Conservation (phyloP, 1,284 basidiomycete genomes). For the Agroathelia rolfsii region DNA sequence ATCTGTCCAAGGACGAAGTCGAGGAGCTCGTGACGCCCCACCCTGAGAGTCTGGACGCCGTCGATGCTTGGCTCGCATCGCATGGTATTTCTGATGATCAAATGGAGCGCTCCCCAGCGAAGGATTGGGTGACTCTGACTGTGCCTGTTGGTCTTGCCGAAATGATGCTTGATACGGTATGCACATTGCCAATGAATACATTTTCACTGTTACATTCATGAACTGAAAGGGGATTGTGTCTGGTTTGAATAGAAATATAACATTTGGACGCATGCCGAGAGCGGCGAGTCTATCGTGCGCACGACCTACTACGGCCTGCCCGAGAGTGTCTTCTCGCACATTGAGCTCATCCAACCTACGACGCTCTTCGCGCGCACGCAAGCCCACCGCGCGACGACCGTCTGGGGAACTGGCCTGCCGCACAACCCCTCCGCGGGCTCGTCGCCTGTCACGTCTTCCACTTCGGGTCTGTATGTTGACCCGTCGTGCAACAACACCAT, state of each 20-base stretch:
- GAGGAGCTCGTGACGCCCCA: conserved; percentile 51
- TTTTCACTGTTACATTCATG: too few relatives aligned
- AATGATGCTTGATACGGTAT: conserved; percentile 57
- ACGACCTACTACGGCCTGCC: conserved; percentile 68
- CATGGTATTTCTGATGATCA: conserved; percentile 41
- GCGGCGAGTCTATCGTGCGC: conserved; percentile 45
- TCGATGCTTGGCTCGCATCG: conserved; percentile 54
- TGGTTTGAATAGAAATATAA: conserved; percentile 48
- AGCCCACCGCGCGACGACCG: conserved; percentile 32
- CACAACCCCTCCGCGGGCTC: conserved; percentile 8
- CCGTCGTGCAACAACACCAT: conserved; percentile 40
- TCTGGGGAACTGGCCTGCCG: conserved; percentile 12
- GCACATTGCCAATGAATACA: conserved; percentile 16
- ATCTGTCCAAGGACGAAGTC: conserved; percentile 57
- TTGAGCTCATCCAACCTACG: conserved; percentile 68
- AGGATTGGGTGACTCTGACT: conserved; percentile 58
- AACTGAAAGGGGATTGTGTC: too few relatives aligned
- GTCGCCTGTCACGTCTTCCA: conserved; percentile 18
- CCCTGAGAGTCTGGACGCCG: conserved; percentile 37
- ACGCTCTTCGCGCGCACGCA: conserved; percentile 54
- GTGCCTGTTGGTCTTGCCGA: conserved; percentile 55
- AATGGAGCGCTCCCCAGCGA: conserved; percentile 45
- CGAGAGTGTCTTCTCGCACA: conserved; percentile 44
- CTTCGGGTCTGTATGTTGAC: conserved; percentile 34
- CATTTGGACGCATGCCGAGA: conserved; percentile 45